These are phyloP conservation scores for Blastobotrys illinoisensis DNA, from an alignment of 1,139 yeast genomes.

Conservation along the genomic window DNA sequence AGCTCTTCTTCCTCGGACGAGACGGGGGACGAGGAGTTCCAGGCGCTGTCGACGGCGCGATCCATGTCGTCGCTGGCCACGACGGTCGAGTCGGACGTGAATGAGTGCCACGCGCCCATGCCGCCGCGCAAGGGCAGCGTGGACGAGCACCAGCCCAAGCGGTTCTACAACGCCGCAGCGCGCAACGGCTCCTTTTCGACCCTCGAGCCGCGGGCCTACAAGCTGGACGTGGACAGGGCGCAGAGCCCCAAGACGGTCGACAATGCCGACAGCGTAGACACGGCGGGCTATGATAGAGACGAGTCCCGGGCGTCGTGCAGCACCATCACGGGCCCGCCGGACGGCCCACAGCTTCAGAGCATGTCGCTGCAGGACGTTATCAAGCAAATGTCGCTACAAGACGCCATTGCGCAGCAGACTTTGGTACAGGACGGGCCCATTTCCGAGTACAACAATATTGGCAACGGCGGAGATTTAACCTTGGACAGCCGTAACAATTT, in stretches of 20 bases:
- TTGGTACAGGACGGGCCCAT: too few relatives aligned
- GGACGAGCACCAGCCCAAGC: background rate
- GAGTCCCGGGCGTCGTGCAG: background rate
- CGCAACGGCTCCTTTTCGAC: background rate
- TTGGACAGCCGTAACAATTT: too few relatives aligned
- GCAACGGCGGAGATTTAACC: too few relatives aligned
- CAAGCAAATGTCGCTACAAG: too few relatives aligned
- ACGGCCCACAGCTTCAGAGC: too few relatives aligned
- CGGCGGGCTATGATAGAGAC: background rate
- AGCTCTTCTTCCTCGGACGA: conserved; percentile 12
- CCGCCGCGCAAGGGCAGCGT: background rate
- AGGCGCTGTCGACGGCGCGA: conserved; percentile 15
- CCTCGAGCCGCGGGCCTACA: background rate
- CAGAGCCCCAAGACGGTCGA: background rate
- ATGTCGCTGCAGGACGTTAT: too few relatives aligned
- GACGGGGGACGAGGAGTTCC: conserved; percentile 16
- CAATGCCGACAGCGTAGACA: too few relatives aligned
- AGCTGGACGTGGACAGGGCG: background rate
- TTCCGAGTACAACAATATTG: too few relatives aligned
- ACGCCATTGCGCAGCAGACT: too few relatives aligned
- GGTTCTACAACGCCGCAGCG: background rate
- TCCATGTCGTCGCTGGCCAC: conserved; percentile 19
- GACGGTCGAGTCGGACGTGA: conserved; percentile 17
- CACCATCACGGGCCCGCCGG: background rate
- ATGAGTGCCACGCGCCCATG: background rate